These are phyloP conservation scores for Tetradesmus lagerheimii DNA, from an alignment of 139 green algal species.

Conservation along the genomic window DNA sequence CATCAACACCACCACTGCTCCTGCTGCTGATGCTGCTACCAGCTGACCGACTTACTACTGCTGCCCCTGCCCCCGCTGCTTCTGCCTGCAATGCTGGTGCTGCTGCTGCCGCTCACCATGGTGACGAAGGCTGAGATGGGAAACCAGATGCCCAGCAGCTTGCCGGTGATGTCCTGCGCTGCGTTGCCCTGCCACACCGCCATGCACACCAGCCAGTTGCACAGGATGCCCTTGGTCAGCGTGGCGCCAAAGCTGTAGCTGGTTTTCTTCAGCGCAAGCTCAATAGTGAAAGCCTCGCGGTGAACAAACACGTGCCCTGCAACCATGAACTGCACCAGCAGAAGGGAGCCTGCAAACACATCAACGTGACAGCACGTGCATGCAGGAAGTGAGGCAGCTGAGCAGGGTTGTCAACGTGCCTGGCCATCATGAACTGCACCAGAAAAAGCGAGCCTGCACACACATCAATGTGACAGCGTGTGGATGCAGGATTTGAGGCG, in stretches of 20 bases:
- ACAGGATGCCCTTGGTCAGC: constrained; percentile 79
- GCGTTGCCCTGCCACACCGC: constrained; percentile 81
- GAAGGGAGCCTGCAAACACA: constrained; percentile 9
- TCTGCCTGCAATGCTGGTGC: too few relatives aligned
- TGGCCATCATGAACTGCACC: too few relatives aligned
- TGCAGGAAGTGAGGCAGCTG: too few relatives aligned
- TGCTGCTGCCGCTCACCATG: background rate
- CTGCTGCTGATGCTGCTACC: background rate
- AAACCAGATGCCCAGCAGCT: constrained; percentile 78
- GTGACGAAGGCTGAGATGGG: constrained; percentile 85
- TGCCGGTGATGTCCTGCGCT: constrained; percentile 69
- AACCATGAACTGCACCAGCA: constrained; percentile 46
- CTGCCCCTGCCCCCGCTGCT: background rate
- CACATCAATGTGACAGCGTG: too few relatives aligned
- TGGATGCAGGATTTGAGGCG: too few relatives aligned
- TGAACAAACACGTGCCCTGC: constrained; percentile 46
- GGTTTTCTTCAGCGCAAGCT: constrained; percentile 47
- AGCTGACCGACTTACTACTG: background rate
- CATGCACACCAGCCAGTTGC: constrained; percentile 94
- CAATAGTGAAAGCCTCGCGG: constrained; percentile 27
- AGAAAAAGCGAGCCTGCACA: constrained; percentile 28
- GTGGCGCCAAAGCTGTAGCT: constrained; percentile 46
- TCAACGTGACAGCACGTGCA: too few relatives aligned
- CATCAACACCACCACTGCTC: background rate
- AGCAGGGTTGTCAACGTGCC: too few relatives aligned